Base-by-base conservation (phyloP, 495 filamentous ascomycete genomes). In the Penicillium malachiteum region DNA sequence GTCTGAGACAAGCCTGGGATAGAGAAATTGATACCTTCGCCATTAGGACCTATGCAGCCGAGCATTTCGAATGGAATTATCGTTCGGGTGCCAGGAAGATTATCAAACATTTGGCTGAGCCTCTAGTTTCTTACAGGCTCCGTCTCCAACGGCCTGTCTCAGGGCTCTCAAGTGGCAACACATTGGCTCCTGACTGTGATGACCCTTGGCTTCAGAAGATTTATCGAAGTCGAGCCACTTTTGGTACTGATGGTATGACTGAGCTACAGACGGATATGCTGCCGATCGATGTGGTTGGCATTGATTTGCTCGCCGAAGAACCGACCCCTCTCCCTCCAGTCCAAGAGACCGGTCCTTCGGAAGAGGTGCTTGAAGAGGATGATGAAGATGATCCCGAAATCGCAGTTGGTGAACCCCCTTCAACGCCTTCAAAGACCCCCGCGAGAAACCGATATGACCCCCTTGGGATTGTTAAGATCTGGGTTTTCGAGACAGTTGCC, bases 31-130 rank as follows among this genome's bases (percentile, higher is more conserved):
- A 97, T 56, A 74, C 89, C 14, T 50, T 73, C 13, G 85, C 82
- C 0, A 72, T 98, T 18, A 77, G 94, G 17, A 72, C 72, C 17
- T 96, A 94, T 66, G 82, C 87, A 9, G 77, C 82, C 0, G 84
- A 93, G 44, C 83, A 87, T 0, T 97, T 98, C 53, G 89, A 93
- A 49, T 98, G 94, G 94, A 82, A 75, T 3, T 86, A 85, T 59
- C 79, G 81, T 32, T 79, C 77, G 39, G 95, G 93, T 0, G 92
- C 93, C 3, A 82, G 86, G 54, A 96, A 96, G 60, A 87, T 95
- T 50, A 88, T 96, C 42, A 81, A 85, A 30, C 86, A 87, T 37
- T 71, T 98, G 26, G 90, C 92, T 0, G 89, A 92, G 14, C 87
- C 88, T 33, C 71, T 96, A 7, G 69, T 97, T 41, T 79, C 86